Base-by-base conservation (phyloP, 352 stramenopile genomes). In the Phytophthora hibernalis region DNA sequence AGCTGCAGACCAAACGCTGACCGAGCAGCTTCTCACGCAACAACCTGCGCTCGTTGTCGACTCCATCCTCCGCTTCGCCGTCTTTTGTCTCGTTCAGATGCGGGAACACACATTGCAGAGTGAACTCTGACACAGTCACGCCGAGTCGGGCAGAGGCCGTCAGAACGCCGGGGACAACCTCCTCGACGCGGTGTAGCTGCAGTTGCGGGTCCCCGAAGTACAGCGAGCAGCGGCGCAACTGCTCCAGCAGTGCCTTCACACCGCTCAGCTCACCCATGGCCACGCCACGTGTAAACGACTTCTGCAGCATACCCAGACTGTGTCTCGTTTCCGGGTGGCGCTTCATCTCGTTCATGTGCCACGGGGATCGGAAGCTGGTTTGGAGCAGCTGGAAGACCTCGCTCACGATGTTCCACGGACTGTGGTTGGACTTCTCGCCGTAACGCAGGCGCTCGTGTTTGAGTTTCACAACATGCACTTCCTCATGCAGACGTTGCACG, bases 331-430 rank as follows among this genome's bases (percentile, higher is more conserved):
- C 24, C 3, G 24, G 3, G 16, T 68, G 31, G 24, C n/a, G 38
- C 42, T 35, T 55, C 50, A 68, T 68, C 13, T 68, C 60, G 2
- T 52, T 51, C 30, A 61, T 49, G n/a, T 33, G 37, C 60, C 60
- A 68, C n/a, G 60, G 60, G 2, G 43, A 55, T 5, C 20, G 16
- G 51, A 68, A 61, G 22, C 60, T 61, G 16, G 50, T 56, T 33
- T 68, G 48, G 1, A 68, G 13, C 21, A 61, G 43, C 5, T 28
- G 60, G 30, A 68, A 60, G 11, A 63, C 33, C 21, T 68, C 26
- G 28, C 24, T 68, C 31, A 68, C 47, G 16, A 69, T 50, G 21
- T 3, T 30, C 53, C 61, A 69, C 9, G 26, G 37, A 54, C 45
- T 69, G 11, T 22, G 13, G 8, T 45, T 45, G 7, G 43, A 40